These are phyloP conservation scores for Boletus semigastroideus DNA, from an alignment of 1,284 basidiomycete species.

Conservation along the genomic window DNA sequence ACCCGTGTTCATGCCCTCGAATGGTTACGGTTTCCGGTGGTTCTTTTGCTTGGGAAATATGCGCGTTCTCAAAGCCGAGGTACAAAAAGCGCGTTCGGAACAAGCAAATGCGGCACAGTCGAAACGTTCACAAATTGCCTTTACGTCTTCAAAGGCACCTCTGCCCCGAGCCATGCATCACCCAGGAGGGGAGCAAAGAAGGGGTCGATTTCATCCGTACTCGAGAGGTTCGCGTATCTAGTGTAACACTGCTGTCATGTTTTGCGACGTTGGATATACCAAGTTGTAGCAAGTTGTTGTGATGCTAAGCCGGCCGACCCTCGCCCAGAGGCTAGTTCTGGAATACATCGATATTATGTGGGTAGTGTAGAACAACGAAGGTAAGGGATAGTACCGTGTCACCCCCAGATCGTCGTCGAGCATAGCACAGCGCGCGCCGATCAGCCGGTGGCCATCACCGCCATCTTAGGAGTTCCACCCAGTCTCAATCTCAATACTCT, in stretches of 20 bases:
- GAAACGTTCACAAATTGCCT: slow-evolving; percentile 36
- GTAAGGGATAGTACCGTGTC: too few species aligned
- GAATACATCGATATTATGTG: too few species aligned
- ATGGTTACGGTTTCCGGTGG: slow-evolving; percentile 2
- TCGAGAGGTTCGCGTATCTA: slow-evolving; percentile 23
- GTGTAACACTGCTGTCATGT: slow-evolving; percentile 6
- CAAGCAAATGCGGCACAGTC: slow-evolving; percentile 31
- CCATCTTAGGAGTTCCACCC: too few species aligned
- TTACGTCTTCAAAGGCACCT: slow-evolving; percentile 28
- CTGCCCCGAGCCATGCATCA: slow-evolving; percentile 9
- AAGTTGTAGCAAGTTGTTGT: slow-evolving; percentile 1
- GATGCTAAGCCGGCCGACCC: slow-evolving; percentile 23
- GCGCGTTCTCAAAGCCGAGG: slow-evolving; percentile 38
- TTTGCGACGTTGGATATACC: neutral
- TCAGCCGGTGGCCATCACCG: too few species aligned
- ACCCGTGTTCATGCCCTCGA: slow-evolving; percentile 27
- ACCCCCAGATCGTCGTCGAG: too few species aligned
- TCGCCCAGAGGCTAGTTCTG: too few species aligned
- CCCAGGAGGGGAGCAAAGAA: slow-evolving; percentile 14
- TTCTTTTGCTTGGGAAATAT: slow-evolving; percentile 14
- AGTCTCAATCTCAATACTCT: too few species aligned
- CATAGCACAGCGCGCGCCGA: too few species aligned
- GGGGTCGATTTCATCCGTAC: slow-evolving; percentile 31
- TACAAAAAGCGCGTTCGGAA: slow-evolving; percentile 47
- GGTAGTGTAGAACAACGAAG: too few species aligned